Evolutionary conservation across 2,329 filamentous ascomycete genomes (phyloP).

Genomic region (Mycogone perniciosa): DNA sequence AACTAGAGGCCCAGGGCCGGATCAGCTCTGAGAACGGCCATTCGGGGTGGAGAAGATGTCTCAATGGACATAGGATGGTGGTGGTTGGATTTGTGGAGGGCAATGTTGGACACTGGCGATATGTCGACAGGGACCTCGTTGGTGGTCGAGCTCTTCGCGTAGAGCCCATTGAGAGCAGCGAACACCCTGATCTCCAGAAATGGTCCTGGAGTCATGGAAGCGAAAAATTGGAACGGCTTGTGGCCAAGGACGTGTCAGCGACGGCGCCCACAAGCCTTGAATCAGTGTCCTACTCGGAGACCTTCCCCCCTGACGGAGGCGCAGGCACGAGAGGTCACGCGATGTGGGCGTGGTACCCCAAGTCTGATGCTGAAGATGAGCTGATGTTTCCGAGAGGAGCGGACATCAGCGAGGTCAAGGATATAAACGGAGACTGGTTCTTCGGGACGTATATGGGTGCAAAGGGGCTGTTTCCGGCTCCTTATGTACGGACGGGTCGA

Average conservation of each 20-base stretch:
- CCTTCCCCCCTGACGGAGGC: conserved; percentile 71
- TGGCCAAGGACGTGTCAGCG: conserved; percentile 44
- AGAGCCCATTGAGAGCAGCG: conserved; percentile 39
- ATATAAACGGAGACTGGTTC: conserved; percentile 88
- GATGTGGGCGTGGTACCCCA: conserved; percentile 73
- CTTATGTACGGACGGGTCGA: conserved; percentile 56
- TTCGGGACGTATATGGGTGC: conserved; percentile 78
- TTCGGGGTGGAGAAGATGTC: conserved; percentile 77
- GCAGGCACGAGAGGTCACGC: conserved; percentile 58
- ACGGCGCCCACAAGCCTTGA: conserved; percentile 32
- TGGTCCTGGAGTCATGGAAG: conserved; percentile 47
- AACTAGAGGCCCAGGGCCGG: conserved; percentile 54
- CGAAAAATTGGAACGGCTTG: conserved; percentile 39
- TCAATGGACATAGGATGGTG: conserved; percentile 76
- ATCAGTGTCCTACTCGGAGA: conserved; percentile 20
- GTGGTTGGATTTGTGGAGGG: conserved; percentile 69
- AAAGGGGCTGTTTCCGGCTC: conserved; percentile 73
- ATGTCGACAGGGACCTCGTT: conserved; percentile 65
- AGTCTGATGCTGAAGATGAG: conserved; percentile 61
- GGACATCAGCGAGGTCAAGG: conserved; percentile 74
- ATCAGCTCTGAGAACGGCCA: conserved; percentile 71
- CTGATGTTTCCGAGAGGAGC: conserved; percentile 77
- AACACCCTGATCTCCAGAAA: conserved; percentile 35
- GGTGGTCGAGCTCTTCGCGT: conserved; percentile 67
- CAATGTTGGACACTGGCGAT: conserved; percentile 59